phyloP scores from a whole-genome alignment of 2,329 filamentous ascomycete genomes.

The Graphilbum ipis-grandicollis region DNA sequence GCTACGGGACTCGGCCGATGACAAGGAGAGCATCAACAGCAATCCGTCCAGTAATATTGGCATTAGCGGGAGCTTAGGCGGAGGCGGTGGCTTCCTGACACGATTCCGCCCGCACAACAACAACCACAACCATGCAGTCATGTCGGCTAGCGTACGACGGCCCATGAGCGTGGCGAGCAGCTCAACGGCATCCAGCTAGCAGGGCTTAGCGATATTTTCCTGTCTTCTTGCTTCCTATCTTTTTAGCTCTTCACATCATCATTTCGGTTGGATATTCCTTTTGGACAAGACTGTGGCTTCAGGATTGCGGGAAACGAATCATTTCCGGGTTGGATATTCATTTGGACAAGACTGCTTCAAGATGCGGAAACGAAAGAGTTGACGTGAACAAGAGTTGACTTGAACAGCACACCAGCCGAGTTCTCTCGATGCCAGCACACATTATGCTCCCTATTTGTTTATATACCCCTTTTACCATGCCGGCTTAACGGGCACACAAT shows the following conservation, averaged over 20 bases:
- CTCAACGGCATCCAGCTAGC: conserved; percentile 7
- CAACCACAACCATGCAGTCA: conserved; percentile 1
- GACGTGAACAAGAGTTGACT: no score
- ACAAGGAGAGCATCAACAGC: conserved; percentile 6
- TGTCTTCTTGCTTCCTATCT: not conserved
- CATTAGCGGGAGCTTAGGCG: conserved; percentile 2
- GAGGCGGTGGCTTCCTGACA: conserved; percentile 2
- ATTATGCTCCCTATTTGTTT: no score
- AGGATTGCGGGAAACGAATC: no score
- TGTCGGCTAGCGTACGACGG: conserved; percentile 1
- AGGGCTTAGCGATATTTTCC: not conserved
- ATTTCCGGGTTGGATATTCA: no score
- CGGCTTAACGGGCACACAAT: no score
- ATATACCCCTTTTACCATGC: no score
- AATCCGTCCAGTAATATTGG: not conserved
- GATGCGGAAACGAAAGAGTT: no score
- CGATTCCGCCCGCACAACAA: conserved; percentile 6
- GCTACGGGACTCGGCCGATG: conserved; percentile 18
- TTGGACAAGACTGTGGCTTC: no score
- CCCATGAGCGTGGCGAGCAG: conserved; percentile 7
- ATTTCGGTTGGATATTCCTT: no score
- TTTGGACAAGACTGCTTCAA: no score
- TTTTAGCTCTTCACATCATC: not conserved
- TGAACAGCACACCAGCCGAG: no score
- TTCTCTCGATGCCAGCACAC: no score